Conservation (phyloP, 2,329 filamentous ascomycete genomes). For the Talaromyces sp. region DNA sequence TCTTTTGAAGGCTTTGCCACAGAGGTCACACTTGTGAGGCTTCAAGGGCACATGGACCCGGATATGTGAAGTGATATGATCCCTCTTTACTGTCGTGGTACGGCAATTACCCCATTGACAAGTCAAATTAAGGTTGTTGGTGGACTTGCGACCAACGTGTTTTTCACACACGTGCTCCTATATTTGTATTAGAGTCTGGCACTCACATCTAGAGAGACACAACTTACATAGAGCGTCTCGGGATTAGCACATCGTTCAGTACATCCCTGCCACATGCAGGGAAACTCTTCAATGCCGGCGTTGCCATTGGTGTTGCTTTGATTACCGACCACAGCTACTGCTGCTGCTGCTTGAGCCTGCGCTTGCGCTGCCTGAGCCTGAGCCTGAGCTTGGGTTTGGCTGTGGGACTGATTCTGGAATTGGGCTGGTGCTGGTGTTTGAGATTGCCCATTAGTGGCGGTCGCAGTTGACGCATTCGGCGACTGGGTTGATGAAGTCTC, state of each 20-base stretch:
- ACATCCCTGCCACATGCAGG: constrained; percentile 62
- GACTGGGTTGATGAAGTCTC: constrained; percentile 15
- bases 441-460: constrained; percentile 5
- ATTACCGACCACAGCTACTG: constrained; percentile 37
- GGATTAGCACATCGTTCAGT: constrained; percentile 57
- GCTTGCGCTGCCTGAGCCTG: constrained; percentile 19
- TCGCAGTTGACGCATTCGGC: constrained; percentile 6
- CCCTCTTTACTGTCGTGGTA: constrained; percentile 95
- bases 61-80: constrained; percentile 98
- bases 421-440: constrained; percentile 6
- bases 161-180: constrained; percentile 98
- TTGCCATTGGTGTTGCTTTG: constrained; percentile 23
- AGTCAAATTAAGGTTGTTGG: constrained; percentile 95
- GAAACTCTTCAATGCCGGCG: constrained; percentile 37
- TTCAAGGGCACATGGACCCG: constrained; percentile 98
- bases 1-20: constrained; percentile 97
- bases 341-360: constrained; percentile 32
- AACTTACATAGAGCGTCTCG: constrained; percentile 60
- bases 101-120: constrained; percentile 97
- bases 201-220: background rate
- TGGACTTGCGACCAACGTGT: constrained; percentile 97
- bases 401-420: background rate
- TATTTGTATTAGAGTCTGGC: constrained; percentile 6
- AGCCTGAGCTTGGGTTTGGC: constrained; percentile 14
- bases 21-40: constrained; percentile 98